Evolutionary conservation across 371 early-diverging fungal species (phyloP).

Genomic region (Umbelopsis sp.): DNA sequence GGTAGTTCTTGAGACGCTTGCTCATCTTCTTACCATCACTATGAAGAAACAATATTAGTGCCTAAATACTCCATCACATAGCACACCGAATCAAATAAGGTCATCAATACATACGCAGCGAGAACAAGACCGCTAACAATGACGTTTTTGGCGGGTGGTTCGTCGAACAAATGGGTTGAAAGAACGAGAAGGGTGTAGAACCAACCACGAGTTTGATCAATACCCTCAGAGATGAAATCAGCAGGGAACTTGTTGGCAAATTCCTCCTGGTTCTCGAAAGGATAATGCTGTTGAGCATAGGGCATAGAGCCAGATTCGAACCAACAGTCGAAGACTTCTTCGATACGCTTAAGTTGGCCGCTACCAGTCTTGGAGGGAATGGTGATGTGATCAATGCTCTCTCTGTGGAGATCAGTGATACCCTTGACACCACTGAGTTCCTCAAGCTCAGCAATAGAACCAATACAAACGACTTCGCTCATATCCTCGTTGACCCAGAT

Average conservation of each 20-base stretch:
- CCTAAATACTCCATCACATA: background rate
- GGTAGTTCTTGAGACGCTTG: conserved; percentile 99
- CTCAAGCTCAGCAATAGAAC: conserved; percentile 95
- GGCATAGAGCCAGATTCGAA: conserved; percentile 99
- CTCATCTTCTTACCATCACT: conserved; percentile 99
- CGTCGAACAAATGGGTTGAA: conserved; percentile 97
- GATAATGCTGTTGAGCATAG: conserved; percentile 99
- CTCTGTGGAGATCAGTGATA: conserved; percentile 98
- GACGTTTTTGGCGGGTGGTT: conserved; percentile 99
- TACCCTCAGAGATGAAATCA: conserved; percentile 99
- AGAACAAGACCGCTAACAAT: conserved; percentile 99
- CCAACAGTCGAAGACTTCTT: conserved; percentile 99
- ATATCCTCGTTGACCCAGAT: conserved; percentile 97
- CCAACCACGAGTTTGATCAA: conserved; percentile 99
- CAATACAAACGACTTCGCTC: conserved; percentile 94
- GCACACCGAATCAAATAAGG: background rate
- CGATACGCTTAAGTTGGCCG: conserved; percentile 90
- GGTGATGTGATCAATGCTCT: conserved; percentile 96
- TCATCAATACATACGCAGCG: conserved; percentile 68
- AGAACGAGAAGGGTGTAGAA: conserved; percentile 99
- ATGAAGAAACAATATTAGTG: background rate
- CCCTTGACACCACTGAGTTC: conserved; percentile 84
- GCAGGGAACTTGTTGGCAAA: conserved; percentile 97
- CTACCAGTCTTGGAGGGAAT: conserved; percentile 95
- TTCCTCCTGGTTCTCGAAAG: conserved; percentile 93